Conservation (phyloP, 352 stramenopile genomes). For the Peronospora belbahrii region DNA sequence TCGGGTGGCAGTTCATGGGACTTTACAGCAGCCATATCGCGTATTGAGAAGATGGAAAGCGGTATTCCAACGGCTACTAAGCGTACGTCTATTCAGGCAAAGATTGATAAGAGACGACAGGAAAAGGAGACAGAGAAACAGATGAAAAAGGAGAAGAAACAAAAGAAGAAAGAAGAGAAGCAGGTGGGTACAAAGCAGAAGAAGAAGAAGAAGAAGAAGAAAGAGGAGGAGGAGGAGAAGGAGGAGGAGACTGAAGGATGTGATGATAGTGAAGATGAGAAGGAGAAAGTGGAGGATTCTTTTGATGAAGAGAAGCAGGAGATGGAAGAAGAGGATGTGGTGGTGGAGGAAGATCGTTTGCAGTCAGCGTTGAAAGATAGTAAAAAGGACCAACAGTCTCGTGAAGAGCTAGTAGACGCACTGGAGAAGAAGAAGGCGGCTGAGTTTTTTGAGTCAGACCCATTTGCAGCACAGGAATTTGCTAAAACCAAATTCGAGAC, state of each 20-base stretch:
- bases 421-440: conserved; percentile 75
- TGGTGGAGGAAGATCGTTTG: conserved; percentile 68
- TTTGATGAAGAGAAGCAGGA: conserved; percentile 38
- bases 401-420: conserved; percentile 59
- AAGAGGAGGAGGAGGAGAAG: conserved; percentile 18
- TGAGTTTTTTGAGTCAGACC: conserved; percentile 78
- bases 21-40: conserved; percentile 82
- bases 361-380: conserved; percentile 55
- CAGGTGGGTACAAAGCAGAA: conserved; percentile 17
- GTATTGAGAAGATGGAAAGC: conserved; percentile 72
- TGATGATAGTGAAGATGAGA: neutral
- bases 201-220: conserved; percentile 28
- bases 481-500: conserved; percentile 83
- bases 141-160: conserved; percentile 48
- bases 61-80: conserved; percentile 50
- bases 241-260: conserved; percentile 25
- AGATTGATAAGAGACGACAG: conserved; percentile 78
- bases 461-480: conserved; percentile 68
- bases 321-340: conserved; percentile 50
- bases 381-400: conserved; percentile 40
- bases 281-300: conserved; percentile 10
- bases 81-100: conserved; percentile 76
- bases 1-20: conserved; percentile 72
- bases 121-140: conserved; percentile 62
- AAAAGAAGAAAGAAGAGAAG: conserved; percentile 20